Base-by-base conservation (phyloP, 192 early-diverging fungal genomes). In the Ambispora gerdemannii region DNA sequence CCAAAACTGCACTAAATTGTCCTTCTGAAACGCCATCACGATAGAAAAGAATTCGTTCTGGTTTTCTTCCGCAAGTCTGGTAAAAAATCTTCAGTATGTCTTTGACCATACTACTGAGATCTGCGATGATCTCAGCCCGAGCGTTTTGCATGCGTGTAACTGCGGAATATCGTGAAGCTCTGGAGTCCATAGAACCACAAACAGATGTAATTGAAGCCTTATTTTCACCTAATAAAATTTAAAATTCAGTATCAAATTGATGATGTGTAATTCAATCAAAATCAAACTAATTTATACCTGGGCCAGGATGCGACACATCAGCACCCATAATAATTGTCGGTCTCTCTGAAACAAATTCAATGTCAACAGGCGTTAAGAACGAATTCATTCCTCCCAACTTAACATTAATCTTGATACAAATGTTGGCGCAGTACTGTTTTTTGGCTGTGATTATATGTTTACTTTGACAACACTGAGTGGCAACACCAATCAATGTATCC, bases 391-490 rank as follows among this genome's bases (percentile, higher is more conserved):
- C 95, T 62, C 95, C 93, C 13, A 98, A 84, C 83, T 98, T 96
- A 43, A 89, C 84, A 77, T 98, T 98, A 63, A 96, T 87, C 82
- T 98, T 98, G 52, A 98, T 81, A 67, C 89, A 93, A 33, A 98
- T 88, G 64, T 98, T 98, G 20, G 96, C 95, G 71, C 92, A 95
- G 81, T 98, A 98, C 80, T 98, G 95, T 58, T 86, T 73, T 76
- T 89, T 95, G 34, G 91, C 81, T 15, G 82, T 77, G 75, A 84
- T 83, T 70, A 93, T 82, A 70, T 95, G 89, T 78, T 89, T 94
- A 17, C 86, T 76, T 72, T 93, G 93, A 67, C 96, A 84, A 74
- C 95, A 98, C 81, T 98, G 95, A 22, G 93, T 93, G 0, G 91
- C 87, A 24, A 96, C 80, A n/a, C 94, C 94, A 70, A 96, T 82